Evolutionary conservation across 2,329 filamentous ascomycete genomes (phyloP).

Genomic region (Penicillium vulpinum): DNA sequence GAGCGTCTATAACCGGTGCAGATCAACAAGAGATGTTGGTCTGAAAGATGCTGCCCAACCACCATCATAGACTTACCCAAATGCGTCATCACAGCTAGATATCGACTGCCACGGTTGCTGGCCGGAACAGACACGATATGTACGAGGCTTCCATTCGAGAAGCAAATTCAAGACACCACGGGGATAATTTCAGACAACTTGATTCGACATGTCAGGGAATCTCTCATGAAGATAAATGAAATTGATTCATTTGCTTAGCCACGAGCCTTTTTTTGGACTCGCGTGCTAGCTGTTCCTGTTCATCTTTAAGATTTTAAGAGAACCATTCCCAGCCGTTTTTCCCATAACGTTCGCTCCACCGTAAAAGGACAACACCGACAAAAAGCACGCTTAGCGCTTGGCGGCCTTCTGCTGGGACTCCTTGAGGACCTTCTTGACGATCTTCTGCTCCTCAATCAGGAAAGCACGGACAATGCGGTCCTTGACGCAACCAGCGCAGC

Average conservation of each 20-base stretch:
- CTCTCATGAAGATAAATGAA: slow-evolving; percentile 33
- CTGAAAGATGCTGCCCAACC: neutral
- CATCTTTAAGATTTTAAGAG: slow-evolving; percentile 35
- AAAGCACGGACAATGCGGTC: slow-evolving; percentile 97
- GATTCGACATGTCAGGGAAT: slow-evolving; percentile 21
- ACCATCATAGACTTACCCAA: neutral
- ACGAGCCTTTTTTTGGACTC: slow-evolving; percentile 28
- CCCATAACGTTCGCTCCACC: slow-evolving; percentile 37
- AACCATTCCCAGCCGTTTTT: slow-evolving; percentile 40
- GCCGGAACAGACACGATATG: neutral
- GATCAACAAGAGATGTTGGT: neutral
- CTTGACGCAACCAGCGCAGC: slow-evolving; percentile 98
- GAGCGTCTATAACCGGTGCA: neutral
- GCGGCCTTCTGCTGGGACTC: slow-evolving; percentile 75
- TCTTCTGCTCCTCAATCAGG: slow-evolving; percentile 99
- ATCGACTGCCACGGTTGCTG: neutral
- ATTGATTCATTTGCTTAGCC: slow-evolving; percentile 38
- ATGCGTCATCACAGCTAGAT: neutral
- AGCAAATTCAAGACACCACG: neutral
- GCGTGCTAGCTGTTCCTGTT: slow-evolving; percentile 36
- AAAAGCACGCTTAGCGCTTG: slow-evolving; percentile 46
- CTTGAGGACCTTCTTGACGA: slow-evolving; percentile 99
- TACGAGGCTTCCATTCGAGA: neutral
- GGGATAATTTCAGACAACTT: slow-evolving; percentile 10
- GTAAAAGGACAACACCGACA: slow-evolving; percentile 39